Evolutionary conservation across 352 stramenopile species (phyloP).

Genomic region (Phytophthora palmivora): DNA sequence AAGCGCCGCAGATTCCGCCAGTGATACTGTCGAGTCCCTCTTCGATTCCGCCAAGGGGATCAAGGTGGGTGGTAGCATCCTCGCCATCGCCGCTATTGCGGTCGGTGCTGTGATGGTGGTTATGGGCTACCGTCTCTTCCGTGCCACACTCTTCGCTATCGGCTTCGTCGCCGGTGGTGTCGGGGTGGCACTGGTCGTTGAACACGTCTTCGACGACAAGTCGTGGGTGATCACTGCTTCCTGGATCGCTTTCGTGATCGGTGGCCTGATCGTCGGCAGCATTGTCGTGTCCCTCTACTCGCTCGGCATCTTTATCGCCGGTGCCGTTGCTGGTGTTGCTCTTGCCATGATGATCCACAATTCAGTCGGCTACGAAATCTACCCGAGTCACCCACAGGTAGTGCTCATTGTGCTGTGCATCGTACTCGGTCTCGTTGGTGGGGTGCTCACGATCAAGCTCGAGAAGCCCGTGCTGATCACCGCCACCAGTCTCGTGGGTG

Average conservation of each 20-base stretch:
- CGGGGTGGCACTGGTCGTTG: slow-evolving; percentile 42
- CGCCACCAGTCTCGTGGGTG: slow-evolving; percentile 61
- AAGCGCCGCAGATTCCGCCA: slow-evolving; percentile 31
- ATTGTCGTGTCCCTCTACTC: slow-evolving; percentile 61
- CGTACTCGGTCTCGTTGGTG: slow-evolving; percentile 46
- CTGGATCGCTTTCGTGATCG: slow-evolving; percentile 66
- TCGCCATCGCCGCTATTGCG: slow-evolving; percentile 45
- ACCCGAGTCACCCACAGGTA: slow-evolving; percentile 54
- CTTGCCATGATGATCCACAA: slow-evolving; percentile 62
- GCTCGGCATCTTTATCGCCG: slow-evolving; percentile 63
- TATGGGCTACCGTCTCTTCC: slow-evolving; percentile 75
- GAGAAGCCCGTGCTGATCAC: slow-evolving; percentile 64
- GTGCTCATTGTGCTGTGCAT: slow-evolving; percentile 58
- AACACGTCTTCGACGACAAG: slow-evolving; percentile 51
- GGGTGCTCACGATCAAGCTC: slow-evolving; percentile 51
- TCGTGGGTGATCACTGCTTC: slow-evolving; percentile 62
- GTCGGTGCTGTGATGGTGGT: slow-evolving; percentile 36
- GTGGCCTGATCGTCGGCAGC: slow-evolving; percentile 52
- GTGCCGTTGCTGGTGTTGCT: slow-evolving; percentile 56
- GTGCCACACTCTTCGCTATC: slow-evolving; percentile 55
- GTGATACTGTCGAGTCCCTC: slow-evolving; percentile 48
- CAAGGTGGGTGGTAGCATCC: slow-evolving; percentile 44
- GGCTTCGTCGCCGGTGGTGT: slow-evolving; percentile 66
- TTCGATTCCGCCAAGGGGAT: slow-evolving; percentile 50
- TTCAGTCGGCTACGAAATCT: slow-evolving; percentile 63